These are phyloP conservation scores for Rhexocercosporidium sp. DNA, from an alignment of 2,329 filamentous ascomycete genomes.

Conservation along the genomic window DNA sequence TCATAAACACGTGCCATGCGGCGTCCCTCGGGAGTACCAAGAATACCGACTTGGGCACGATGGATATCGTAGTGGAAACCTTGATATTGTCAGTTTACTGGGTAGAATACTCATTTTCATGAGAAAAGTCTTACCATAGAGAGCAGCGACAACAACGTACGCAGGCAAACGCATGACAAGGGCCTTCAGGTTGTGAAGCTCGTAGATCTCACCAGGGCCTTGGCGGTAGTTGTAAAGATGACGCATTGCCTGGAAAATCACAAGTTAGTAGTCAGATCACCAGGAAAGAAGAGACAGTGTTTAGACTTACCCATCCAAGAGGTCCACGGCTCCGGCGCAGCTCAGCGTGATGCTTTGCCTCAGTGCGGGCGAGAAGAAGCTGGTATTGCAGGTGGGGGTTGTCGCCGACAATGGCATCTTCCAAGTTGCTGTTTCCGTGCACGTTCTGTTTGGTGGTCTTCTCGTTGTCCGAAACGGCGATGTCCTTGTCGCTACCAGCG, in stretches of 20 bases:
- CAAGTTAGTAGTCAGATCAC: background rate
- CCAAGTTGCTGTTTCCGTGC: background rate
- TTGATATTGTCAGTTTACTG: background rate
- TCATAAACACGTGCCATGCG: conserved; percentile 74
- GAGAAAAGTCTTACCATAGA: conserved; percentile 58
- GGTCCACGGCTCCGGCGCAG: conserved; percentile 68
- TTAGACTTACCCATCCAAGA: conserved; percentile 65
- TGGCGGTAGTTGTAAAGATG: conserved; percentile 75
- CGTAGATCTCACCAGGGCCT: conserved; percentile 75
- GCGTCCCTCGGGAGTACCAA: conserved; percentile 73
- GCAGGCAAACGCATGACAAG: conserved; percentile 71
- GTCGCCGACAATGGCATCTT: background rate
- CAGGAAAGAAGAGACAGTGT: background rate
- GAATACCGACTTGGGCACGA: conserved; percentile 71
- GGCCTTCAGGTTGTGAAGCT: conserved; percentile 71
- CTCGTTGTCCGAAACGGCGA: background rate
- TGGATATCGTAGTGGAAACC: conserved; percentile 82
- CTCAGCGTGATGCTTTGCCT: conserved; percentile 64
- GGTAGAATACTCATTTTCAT: too few species aligned
- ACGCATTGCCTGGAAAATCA: conserved; percentile 65
- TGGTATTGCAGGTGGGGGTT: conserved; percentile 54
- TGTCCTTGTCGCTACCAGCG: conserved; percentile 48
- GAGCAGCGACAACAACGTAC: conserved; percentile 61
- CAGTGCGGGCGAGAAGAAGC: conserved; percentile 61
- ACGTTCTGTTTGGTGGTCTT: background rate